These are phyloP conservation scores for Kwoniella botswanensis DNA, from an alignment of 768 basidiomycete species.

Conservation along the genomic window DNA sequence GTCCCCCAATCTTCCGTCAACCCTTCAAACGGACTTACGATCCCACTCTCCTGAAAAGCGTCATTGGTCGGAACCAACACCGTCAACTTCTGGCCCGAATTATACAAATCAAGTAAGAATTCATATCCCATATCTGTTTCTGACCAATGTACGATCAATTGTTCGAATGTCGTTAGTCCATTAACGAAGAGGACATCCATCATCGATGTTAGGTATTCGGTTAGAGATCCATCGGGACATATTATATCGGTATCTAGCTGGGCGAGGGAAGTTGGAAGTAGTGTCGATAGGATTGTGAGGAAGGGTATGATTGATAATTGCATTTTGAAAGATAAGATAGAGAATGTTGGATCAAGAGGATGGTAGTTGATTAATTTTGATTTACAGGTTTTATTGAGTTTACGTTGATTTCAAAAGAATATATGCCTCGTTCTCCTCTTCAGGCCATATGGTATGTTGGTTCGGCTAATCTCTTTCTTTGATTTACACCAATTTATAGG, in stretches of 20 bases:
- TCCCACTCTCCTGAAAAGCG: conserved; percentile 39
- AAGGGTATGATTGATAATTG: conserved; percentile 10
- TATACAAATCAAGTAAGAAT: conserved; percentile 27
- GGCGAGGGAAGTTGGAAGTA: neutral
- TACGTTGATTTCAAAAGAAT: neutral
- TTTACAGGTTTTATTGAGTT: neutral
- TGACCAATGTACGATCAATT: conserved; percentile 35
- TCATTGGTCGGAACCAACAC: conserved; percentile 47
- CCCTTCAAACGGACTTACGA: conserved; percentile 32
- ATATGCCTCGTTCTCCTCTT: neutral
- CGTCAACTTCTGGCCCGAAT: conserved; percentile 24
- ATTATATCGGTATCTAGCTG: conserved; percentile 33
- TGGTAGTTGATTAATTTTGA: neutral
- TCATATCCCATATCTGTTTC: conserved; percentile 40
- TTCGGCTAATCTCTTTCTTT: no score
- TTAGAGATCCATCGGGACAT: conserved; percentile 36
- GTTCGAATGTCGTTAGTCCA: conserved; percentile 47
- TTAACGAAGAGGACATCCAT: conserved; percentile 45
- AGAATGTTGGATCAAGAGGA: no score
- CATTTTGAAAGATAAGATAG: neutral
- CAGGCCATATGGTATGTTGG: neutral
- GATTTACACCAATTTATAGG: neutral
- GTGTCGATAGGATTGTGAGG: conserved; percentile 19
- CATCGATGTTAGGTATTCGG: conserved; percentile 40
- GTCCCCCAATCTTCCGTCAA: conserved; percentile 19